A percentile compares a stretch with the other conserved stretches of the same genome.
Evolutionary conservation across 2,329 filamentous ascomycete genomes (phyloP).

Genomic region (Pyrenophora tritici-repentis): DNA sequence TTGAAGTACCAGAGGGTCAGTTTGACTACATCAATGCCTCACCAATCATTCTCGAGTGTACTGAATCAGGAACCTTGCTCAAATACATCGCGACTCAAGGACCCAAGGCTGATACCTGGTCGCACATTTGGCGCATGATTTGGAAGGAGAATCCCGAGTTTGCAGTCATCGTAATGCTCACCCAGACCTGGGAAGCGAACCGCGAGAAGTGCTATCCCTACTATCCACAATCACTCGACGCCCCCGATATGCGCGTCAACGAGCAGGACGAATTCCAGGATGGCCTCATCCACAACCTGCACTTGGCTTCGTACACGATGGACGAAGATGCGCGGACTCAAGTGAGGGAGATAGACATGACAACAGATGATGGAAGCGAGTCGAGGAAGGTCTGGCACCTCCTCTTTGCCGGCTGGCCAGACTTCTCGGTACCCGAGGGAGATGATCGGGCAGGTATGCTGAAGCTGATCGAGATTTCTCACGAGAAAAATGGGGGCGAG

Average conservation of each 20-base stretch:
- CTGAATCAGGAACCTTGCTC: slow-evolving; percentile 48
- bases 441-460: slow-evolving; percentile 71
- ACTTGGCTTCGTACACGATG: slow-evolving; percentile 60
- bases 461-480: slow-evolving; percentile 70
- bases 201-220: slow-evolving; percentile 89
- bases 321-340: slow-evolving; percentile 67
- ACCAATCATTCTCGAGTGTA: slow-evolving; percentile 51
- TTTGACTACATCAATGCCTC: slow-evolving; percentile 60
- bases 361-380: slow-evolving; percentile 50
- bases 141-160: slow-evolving; percentile 73
- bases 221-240: slow-evolving; percentile 63
- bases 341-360: slow-evolving; percentile 71
- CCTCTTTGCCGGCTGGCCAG: slow-evolving; percentile 85
- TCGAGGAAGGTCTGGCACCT: slow-evolving; percentile 79
- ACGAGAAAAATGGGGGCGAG: slow-evolving; percentile 58
- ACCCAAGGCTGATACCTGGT: slow-evolving; percentile 74
- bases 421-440: slow-evolving; percentile 79
- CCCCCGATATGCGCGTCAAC: slow-evolving; percentile 60
- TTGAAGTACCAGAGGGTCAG: slow-evolving; percentile 73
- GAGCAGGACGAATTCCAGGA: slow-evolving; percentile 68
- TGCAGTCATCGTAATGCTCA: slow-evolving; percentile 92
- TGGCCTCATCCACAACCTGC: slow-evolving; percentile 69
- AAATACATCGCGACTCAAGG: slow-evolving; percentile 94
- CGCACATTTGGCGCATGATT: slow-evolving; percentile 95
- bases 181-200: slow-evolving; percentile 78